These are phyloP conservation scores for Papiliotrema terrestris DNA, from an alignment of 1,284 basidiomycete species.

Conservation along the genomic window DNA sequence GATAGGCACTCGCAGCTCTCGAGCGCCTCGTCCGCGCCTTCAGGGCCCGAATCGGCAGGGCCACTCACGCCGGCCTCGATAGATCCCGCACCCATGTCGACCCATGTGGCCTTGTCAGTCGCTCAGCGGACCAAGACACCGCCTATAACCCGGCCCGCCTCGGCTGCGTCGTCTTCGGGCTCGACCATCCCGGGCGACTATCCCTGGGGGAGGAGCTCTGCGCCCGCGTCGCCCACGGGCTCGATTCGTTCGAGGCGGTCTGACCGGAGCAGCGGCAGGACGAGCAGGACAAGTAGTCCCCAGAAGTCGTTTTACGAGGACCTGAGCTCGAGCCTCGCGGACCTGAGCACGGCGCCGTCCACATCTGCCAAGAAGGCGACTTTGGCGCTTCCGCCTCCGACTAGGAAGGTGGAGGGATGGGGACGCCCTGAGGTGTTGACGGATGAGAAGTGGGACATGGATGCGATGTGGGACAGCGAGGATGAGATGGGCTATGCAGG, in stretches of 20 bases:
- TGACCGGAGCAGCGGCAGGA: not conserved
- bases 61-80: not conserved
- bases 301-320: conserved; percentile 1
- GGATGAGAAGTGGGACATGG: conserved; percentile 2
- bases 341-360: not conserved
- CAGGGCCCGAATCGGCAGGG: not conserved
- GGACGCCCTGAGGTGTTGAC: conserved; percentile 4
- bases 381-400: not conserved
- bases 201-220: conserved; percentile 3
- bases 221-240: conserved; percentile 2
- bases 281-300: not conserved
- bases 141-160: not conserved
- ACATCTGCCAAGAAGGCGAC: too few species aligned
- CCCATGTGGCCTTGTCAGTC: not conserved
- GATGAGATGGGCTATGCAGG: not conserved
- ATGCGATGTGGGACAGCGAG: not conserved
- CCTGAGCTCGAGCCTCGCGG: not conserved
- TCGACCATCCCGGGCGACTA: conserved; percentile 2
- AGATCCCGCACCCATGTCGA: not conserved
- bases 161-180: not conserved
- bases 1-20: conserved; percentile 2
- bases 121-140: not conserved
- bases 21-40: not conserved
- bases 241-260: not conserved
- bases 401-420: conserved; percentile 2